These are phyloP conservation scores for Pythium plurisporium DNA, from an alignment of 352 stramenopile genomes.

Conservation along the genomic window DNA sequence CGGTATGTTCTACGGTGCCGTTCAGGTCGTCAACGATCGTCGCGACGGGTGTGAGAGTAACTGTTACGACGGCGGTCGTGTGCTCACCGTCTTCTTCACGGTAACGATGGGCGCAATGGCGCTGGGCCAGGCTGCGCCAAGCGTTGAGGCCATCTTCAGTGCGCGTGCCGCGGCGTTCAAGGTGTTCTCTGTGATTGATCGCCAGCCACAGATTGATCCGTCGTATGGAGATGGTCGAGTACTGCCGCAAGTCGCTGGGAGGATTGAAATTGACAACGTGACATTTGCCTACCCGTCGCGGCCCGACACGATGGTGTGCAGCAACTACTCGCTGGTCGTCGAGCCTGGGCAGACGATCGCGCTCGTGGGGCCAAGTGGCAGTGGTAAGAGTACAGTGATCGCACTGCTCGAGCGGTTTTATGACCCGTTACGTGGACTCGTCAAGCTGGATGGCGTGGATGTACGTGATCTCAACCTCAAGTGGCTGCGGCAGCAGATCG, in stretches of 20 bases:
- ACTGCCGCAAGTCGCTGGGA: slow-evolving; percentile 24
- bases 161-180: slow-evolving; percentile 53
- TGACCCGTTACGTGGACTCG: slow-evolving; percentile 43
- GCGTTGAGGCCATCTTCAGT: slow-evolving; percentile 49
- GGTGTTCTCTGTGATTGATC: slow-evolving; percentile 67
- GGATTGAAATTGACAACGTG: slow-evolving; percentile 72
- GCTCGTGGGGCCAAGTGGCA: slow-evolving; percentile 29
- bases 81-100: slow-evolving; percentile 68
- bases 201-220: slow-evolving; percentile 50
- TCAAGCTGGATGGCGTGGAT: slow-evolving; percentile 65
- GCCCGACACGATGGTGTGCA: slow-evolving; percentile 27
- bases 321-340: slow-evolving; percentile 28
- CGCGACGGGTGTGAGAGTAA: slow-evolving; percentile 31
- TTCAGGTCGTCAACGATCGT: slow-evolving; percentile 58
- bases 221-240: slow-evolving; percentile 26
- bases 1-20: slow-evolving; percentile 46
- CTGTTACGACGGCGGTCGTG: slow-evolving; percentile 63
- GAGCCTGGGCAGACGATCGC: slow-evolving; percentile 28
- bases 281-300: slow-evolving; percentile 66
- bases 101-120: slow-evolving; percentile 73
- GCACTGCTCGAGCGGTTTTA: slow-evolving; percentile 82
- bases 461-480: slow-evolving; percentile 52
- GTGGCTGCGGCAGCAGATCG: not conserved
- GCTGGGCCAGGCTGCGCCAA: slow-evolving; percentile 60
- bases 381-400: slow-evolving; percentile 41